These are phyloP conservation scores for Phellopilus nigrolimitatus DNA, from an alignment of 1,284 basidiomycete genomes.

Conservation along the genomic window DNA sequence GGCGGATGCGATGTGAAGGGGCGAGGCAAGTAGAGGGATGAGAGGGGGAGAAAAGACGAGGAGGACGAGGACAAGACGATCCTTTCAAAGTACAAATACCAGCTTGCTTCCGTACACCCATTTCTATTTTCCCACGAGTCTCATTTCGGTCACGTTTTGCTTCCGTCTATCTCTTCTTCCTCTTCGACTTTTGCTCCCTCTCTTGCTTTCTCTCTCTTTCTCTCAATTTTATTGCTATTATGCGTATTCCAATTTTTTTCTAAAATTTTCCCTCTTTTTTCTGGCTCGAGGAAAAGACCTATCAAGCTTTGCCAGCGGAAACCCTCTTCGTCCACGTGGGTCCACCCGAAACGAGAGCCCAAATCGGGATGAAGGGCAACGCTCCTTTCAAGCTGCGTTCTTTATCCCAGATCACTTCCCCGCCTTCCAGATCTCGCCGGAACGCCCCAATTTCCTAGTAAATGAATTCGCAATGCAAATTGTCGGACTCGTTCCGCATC, in stretches of 20 bases:
- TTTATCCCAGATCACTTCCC: neutral
- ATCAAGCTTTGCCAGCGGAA: too few species aligned
- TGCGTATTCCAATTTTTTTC: neutral
- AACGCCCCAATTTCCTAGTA: too few species aligned
- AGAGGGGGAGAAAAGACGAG: neutral
- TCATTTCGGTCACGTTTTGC: neutral
- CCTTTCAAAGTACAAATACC: conserved; percentile 6
- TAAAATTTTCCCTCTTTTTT: neutral
- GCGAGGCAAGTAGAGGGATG: neutral
- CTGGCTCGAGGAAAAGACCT: too few species aligned
- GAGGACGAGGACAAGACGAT: conserved; percentile 5
- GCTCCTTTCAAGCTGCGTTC: neutral
- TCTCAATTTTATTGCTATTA: neutral
- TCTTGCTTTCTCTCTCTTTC: neutral
- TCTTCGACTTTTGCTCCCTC: neutral
- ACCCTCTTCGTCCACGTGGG: neutral
- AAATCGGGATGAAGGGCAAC: conserved; percentile 4
- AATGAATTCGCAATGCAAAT: too few species aligned
- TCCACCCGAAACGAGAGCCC: neutral
- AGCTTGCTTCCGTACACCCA: neutral
- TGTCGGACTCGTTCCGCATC: too few species aligned
- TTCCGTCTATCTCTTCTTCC: neutral
- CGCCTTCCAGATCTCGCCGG: neutral
- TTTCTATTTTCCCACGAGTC: conserved; percentile 5
- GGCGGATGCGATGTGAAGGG: neutral